Evolutionary conservation across 371 early-diverging fungal species (phyloP), one percentile per base, ranked within the genome.

Genomic region (Apophysomyces ossiformis): DNA sequence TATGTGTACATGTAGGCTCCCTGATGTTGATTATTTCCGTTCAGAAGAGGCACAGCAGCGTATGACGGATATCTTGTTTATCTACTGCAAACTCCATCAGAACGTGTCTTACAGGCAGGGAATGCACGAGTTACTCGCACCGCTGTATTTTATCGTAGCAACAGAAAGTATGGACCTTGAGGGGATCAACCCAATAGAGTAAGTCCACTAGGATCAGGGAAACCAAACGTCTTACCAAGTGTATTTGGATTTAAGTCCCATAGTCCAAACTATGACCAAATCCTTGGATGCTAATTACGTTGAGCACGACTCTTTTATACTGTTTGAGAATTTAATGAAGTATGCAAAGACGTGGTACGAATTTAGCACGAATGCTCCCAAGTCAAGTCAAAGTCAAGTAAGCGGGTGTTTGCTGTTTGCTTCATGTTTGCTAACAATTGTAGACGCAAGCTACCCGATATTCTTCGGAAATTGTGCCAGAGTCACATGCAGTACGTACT

Each of bases 101-200:
- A 90, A 90, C 39, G 86, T 95, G 15, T 92, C 94, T 7, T 97
- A 97, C 75, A 89, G 97, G 45, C 97, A 97, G 73, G 97, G 97
- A n/a, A 97, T 97, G 97, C 97, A 97, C 75, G 97, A 97, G 72
- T 71, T 97, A 35, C 74, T 95, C 36, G 97, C 95, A 0, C 94
- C 95, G 9, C 75, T 96, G 6, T 86, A 93, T 38, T 82, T 88
- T 81, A 89, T 90, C 0, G 84, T 96, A 13, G 83, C 92, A 16
- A 54, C 72, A 9, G 96, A 96, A 62, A 73, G 77, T 43, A 57
- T 84, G 36, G 43, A 50, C 5, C 60, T 41, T n/a, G 50, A 61
- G 15, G 62, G 39, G 18, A n/a, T 54, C 15, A 67, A 41, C 11
- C 63, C 56, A 39, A 26, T 61, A 21, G 76, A 73, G 77, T 74